A percentile compares a stretch with the other conserved stretches of the same genome.
These are phyloP conservation scores for Sedum album DNA, from an alignment of 164 flowering plant species.

Conservation along the genomic window DNA sequence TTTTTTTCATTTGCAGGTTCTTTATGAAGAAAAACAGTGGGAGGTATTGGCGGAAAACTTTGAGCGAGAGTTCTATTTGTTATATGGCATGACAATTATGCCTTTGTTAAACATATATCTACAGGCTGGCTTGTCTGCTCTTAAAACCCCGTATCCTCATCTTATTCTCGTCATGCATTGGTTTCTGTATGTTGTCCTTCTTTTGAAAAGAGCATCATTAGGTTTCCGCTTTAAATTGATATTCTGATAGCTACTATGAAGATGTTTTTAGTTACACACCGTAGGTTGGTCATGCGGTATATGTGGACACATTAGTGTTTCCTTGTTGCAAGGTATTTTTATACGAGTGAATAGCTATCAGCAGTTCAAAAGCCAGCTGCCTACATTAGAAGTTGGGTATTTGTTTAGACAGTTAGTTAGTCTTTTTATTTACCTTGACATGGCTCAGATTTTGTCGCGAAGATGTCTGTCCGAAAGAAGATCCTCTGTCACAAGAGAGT, in stretches of 20 bases:
- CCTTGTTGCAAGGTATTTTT: background rate
- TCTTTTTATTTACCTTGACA: conserved; percentile 37
- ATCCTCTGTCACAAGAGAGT: conserved; percentile 87
- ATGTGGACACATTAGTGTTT: background rate
- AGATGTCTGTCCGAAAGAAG: conserved; percentile 90
- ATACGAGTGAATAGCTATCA: background rate
- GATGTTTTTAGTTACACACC: background rate
- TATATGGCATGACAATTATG: conserved; percentile 94
- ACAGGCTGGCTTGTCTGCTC: conserved; percentile 93
- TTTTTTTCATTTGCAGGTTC: conserved; percentile 40
- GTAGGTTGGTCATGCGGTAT: background rate
- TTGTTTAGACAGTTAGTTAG: background rate
- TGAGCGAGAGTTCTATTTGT: conserved; percentile 83
- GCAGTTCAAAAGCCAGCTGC: background rate
- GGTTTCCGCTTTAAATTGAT: background rate
- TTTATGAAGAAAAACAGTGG: conserved; percentile 94
- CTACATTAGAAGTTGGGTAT: too few species aligned
- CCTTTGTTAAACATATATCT: conserved; percentile 85
- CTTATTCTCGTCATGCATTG: background rate
- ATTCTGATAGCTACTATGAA: background rate
- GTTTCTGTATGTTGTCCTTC: background rate
- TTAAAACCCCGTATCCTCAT: conserved; percentile 95
- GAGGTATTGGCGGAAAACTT: conserved; percentile 75
- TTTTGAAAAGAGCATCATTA: background rate
- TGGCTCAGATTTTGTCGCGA: conserved; percentile 66